A percentile compares a stretch with the other conserved stretches of the same genome.
Evolutionary conservation across 2,329 filamentous ascomycete genomes (phyloP).

Genomic region (Tolypocladium ovalisporum): DNA sequence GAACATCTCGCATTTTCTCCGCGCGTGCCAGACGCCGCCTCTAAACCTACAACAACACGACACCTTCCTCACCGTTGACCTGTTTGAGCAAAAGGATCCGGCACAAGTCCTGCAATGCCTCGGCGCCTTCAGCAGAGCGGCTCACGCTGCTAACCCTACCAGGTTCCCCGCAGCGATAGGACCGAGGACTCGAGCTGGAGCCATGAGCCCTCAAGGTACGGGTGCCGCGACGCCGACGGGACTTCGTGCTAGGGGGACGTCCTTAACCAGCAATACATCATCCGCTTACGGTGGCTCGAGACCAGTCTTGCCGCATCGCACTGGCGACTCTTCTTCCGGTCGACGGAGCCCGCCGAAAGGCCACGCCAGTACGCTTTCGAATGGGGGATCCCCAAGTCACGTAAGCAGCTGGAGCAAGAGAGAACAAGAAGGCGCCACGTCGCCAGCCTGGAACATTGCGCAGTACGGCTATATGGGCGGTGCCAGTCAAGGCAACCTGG

Average conservation of each 20-base stretch:
- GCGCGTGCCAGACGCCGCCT: conserved; percentile 74
- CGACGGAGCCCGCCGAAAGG: conserved; percentile 54
- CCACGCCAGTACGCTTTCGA: conserved; percentile 29
- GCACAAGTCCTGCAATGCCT: conserved; percentile 92
- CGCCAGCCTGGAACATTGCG: conserved; percentile 94
- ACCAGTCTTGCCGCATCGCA: conserved; percentile 34
- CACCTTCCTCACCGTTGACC: conserved; percentile 90
- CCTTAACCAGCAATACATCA: conserved; percentile 49
- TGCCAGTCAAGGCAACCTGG: conserved; percentile 89
- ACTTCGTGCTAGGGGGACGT: conserved; percentile 35
- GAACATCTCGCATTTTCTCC: conserved; percentile 93
- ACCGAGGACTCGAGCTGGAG: conserved; percentile 46
- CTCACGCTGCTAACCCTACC: conserved; percentile 61
- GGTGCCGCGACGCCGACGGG: conserved; percentile 39
- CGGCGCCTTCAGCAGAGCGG: conserved; percentile 80
- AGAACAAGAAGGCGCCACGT: conserved; percentile 67
- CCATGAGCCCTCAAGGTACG: conserved; percentile 57
- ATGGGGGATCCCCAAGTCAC: conserved; percentile 37
- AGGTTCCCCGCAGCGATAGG: conserved; percentile 70
- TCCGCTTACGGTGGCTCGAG: conserved; percentile 31
- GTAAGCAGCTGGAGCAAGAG: conserved; percentile 88
- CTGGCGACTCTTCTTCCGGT: conserved; percentile 43
- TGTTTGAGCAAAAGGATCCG: conserved; percentile 92
- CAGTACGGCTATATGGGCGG: conserved; percentile 99
- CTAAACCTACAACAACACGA: conserved; percentile 87